Base-by-base conservation (phyloP, 2,329 filamentous ascomycete genomes). In the Alternaria gaisen region DNA sequence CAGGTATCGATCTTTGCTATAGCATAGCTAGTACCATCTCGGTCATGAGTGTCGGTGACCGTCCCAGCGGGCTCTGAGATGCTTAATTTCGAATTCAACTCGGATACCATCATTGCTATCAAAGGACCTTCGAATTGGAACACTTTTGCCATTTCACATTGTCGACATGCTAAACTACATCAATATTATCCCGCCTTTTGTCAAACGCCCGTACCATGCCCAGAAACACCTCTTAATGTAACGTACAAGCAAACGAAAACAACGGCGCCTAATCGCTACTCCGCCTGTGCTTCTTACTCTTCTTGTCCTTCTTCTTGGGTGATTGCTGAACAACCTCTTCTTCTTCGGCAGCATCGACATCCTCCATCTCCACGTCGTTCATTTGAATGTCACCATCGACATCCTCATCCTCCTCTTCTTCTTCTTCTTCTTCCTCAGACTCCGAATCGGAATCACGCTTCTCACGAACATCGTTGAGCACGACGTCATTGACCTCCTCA, bases 311-410 rank as follows among this genome's bases (percentile, higher is more conserved):
- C 47, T 56, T 59, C 38, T 50, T 56, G 3, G 60, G 56, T 16
- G 42, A 28, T 34, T 62, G 56, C 7, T 55, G 46, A 2, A 59
- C 32, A 10, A 32, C 51, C 18, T 59, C 56, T 26, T 28, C 55
- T 5, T 59, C 36, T 24, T 34, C 44, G 26, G 9, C 43, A 18
- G 53, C 53, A 28, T 50, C 56, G 10, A 50, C 52, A 44, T 63
- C 56, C 22, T 63, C 52, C 48, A 60, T 54, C 32, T 63, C 60
- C 3, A 53, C 61, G 46, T 68, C 66, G 24, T 54, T 40, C 66
- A 68, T 68, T 8, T 62, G 50, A 1, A 67, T 53, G 40, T 68
- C 64, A 4, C 53, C 61, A 22, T 56, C 52, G 1, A 36, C 59
- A 24, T 53, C 60, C 12, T 55, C 53, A 10, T 63, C 64, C 3